Evolutionary conservation across 208 protist genomes (phyloP).

Genomic region (Trypanosoma scelopori): DNA sequence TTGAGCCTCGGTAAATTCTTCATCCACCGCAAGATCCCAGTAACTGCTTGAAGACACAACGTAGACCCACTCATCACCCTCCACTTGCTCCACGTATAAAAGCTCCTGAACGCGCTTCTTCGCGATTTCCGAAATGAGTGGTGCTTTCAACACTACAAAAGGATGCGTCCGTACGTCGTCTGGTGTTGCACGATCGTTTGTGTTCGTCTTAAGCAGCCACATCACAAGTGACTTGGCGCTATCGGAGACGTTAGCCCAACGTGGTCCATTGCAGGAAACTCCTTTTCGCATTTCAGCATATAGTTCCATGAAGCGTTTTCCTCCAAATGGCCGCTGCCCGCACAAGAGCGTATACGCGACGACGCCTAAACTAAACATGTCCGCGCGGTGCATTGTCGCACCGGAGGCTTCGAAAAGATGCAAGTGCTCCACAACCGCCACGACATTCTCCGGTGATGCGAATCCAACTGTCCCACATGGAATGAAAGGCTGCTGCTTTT

Average conservation of each 20-base stretch:
- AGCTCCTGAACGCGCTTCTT: constrained; percentile 30
- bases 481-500: constrained; percentile 27
- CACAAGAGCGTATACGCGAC: constrained; percentile 64
- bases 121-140: constrained; percentile 34
- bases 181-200: constrained; percentile 35
- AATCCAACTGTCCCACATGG: constrained; percentile 61
- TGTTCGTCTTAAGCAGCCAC: constrained; percentile 41
- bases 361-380: constrained; percentile 80
- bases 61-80: constrained; percentile 57
- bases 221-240: constrained; percentile 45
- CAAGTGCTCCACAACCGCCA: constrained; percentile 35
- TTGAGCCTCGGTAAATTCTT: background rate
- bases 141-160: constrained; percentile 36
- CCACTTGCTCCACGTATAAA: constrained; percentile 27
- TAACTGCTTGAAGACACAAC: constrained; percentile 27
- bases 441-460: constrained; percentile 69
- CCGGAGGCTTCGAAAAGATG: constrained; percentile 37
- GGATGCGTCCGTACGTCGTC: constrained; percentile 35
- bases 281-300: constrained; percentile 43
- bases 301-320: constrained; percentile 34
- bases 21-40: constrained; percentile 10
- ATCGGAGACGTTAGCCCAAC: constrained; percentile 47
- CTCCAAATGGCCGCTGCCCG: constrained; percentile 36
- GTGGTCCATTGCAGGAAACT: constrained; percentile 35
- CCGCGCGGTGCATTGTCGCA: constrained; percentile 52